A percentile compares a stretch with the other conserved stretches of the same genome.
Evolutionary conservation across 257 asterid species (phyloP).

Genomic region (Solanum acaule): DNA sequence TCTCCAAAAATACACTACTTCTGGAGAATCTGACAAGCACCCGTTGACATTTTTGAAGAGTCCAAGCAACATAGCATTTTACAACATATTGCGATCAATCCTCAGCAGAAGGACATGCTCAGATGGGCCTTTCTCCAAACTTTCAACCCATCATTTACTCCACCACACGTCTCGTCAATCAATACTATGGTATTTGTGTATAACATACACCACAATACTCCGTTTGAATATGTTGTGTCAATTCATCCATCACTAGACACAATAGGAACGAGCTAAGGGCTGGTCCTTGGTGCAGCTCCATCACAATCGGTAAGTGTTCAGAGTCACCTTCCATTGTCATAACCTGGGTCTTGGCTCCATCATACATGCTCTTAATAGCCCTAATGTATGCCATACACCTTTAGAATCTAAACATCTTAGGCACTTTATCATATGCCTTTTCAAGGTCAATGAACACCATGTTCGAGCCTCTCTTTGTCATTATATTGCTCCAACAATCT

Average conservation of each 20-base stretch:
- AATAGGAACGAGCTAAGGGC: not conserved
- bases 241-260: not conserved
- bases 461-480: not conserved
- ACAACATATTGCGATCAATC: not conserved
- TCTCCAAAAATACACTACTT: not conserved
- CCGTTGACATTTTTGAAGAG: not conserved
- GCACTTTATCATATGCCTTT: not conserved
- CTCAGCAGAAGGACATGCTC: not conserved
- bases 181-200: not conserved
- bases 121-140: not conserved
- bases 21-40: not conserved
- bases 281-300: not conserved
- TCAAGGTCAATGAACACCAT: not conserved
- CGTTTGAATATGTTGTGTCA: not conserved
- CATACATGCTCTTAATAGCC: not conserved
- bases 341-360: not conserved
- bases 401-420: not conserved
- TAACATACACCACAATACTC: not conserved
- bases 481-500: not conserved
- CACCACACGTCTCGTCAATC: not conserved
- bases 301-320: not conserved
- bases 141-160: not conserved
- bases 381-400: not conserved
- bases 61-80: not conserved
- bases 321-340: not conserved